Percentiles rank a stretch among this genome's conserved stretches.
Evolutionary conservation across 2,329 filamentous ascomycete species (phyloP).

Genomic region (Fusarium sp.): DNA sequence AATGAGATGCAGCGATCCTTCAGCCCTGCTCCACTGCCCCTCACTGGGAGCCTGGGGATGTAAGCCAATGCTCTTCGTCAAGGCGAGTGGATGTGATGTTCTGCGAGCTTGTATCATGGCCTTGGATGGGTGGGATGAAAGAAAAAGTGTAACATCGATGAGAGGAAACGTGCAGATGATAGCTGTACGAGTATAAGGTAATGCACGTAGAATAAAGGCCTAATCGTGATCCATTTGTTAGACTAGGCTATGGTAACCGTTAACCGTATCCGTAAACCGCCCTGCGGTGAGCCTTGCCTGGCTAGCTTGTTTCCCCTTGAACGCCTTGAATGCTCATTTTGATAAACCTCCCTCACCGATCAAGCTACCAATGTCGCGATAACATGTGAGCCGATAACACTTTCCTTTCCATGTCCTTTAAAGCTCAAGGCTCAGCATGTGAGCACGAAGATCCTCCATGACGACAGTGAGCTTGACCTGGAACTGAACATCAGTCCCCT

Average conservation of each 20-base stretch:
- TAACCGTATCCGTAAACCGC: not conserved
- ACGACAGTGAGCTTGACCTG: constrained; percentile 9
- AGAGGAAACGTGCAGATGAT: not conserved
- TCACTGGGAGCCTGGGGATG: not conserved
- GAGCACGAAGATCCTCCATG: not conserved
- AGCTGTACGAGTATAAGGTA: not conserved
- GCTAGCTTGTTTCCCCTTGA: constrained; percentile 1
- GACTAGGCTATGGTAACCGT: constrained; percentile 2
- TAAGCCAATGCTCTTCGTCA: not conserved
- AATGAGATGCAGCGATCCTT: not conserved
- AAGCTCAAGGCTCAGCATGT: constrained; percentile 12
- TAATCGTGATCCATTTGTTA: not conserved
- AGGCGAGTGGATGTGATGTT: not conserved
- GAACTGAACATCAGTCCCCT: constrained; percentile 24
- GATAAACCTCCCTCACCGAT: not conserved
- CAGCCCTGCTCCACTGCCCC: constrained; percentile 6
- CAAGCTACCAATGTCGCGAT: not conserved
- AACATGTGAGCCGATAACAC: not conserved
- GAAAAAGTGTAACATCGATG: not conserved
- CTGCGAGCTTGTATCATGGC: not conserved
- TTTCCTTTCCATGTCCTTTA: not conserved
- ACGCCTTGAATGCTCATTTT: not conserved
- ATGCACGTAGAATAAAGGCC: not conserved
- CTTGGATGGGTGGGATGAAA: not conserved
- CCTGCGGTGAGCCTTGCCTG: constrained; percentile 18